Conservation (phyloP, 257 asterid species). For the Henckelia pumila region DNA sequence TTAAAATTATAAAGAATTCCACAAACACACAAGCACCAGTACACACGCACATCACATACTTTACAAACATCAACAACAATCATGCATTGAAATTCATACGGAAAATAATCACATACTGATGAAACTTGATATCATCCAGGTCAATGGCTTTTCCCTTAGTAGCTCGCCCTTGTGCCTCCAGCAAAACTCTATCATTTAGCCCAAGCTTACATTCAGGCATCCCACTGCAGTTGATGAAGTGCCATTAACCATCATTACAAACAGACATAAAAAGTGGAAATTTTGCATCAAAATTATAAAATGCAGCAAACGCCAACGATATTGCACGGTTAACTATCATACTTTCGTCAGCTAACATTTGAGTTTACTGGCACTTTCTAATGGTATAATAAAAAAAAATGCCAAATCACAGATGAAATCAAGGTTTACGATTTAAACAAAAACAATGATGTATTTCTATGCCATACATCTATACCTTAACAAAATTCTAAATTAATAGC, state of each 20-base stretch:
- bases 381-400: neutral
- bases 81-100: constrained; percentile 15
- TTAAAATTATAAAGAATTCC: constrained; percentile 1
- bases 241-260: constrained; percentile 18
- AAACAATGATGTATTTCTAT: neutral
- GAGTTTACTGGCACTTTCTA: constrained; percentile 1
- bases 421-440: neutral
- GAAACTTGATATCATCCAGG: constrained; percentile 97
- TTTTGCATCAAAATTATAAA: neutral
- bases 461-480: neutral
- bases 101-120: constrained; percentile 66
- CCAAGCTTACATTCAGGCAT: constrained; percentile 99
- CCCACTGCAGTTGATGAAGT: constrained; percentile 64
- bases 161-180: constrained; percentile 95
- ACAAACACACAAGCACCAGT: constrained; percentile 6
- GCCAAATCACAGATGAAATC: constrained; percentile 5
- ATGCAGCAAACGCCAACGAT: constrained; percentile 4
- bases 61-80: constrained; percentile 9
- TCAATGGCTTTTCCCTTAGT: constrained; percentile 98
- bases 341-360: constrained; percentile 11
- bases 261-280: neutral
- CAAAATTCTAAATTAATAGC: neutral
- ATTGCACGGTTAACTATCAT: constrained; percentile 4
- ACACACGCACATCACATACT: neutral
- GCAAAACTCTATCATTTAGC: constrained; percentile 89